A percentile compares a stretch with the other conserved stretches of the same genome.
Evolutionary conservation across 2,329 filamentous ascomycete genomes (phyloP).

Genomic region (Fusarium cicatricum): DNA sequence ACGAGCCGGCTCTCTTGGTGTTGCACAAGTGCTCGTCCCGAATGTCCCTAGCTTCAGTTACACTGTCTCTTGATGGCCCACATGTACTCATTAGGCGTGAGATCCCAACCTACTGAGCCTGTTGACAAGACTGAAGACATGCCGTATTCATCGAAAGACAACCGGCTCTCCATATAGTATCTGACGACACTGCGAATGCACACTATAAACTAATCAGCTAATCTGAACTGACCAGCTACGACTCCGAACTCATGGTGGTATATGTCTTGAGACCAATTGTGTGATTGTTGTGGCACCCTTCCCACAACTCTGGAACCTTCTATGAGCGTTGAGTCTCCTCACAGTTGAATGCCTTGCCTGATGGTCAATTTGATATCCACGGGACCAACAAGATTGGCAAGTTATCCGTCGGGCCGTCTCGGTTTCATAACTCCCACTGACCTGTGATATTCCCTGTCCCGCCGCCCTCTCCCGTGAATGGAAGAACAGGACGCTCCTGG

Average conservation of each 20-base stretch:
- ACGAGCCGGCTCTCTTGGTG: background rate
- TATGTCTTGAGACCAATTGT: no score
- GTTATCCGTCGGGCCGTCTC: constrained; percentile 1
- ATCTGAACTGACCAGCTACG: no score
- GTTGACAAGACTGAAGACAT: no score
- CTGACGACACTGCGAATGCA: no score
- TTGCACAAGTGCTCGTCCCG: constrained; percentile 1
- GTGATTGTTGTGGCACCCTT: no score
- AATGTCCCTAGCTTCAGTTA: background rate
- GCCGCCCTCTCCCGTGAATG: background rate
- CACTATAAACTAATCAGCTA: no score
- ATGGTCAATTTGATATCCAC: background rate
- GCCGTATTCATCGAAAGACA: no score
- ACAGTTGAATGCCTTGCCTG: no score
- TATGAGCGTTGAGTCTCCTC: background rate
- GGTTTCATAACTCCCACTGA: background rate
- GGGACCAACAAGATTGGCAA: background rate
- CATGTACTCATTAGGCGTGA: background rate
- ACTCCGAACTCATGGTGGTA: no score
- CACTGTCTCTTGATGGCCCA: background rate
- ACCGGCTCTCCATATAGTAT: no score
- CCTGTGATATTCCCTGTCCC: background rate
- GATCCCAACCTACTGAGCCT: no score
- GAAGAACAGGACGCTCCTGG: background rate
- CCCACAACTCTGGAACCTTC: no score